These are phyloP conservation scores for Penicillium janthinellum DNA, from an alignment of 2,329 filamentous ascomycete genomes.

Conservation along the genomic window DNA sequence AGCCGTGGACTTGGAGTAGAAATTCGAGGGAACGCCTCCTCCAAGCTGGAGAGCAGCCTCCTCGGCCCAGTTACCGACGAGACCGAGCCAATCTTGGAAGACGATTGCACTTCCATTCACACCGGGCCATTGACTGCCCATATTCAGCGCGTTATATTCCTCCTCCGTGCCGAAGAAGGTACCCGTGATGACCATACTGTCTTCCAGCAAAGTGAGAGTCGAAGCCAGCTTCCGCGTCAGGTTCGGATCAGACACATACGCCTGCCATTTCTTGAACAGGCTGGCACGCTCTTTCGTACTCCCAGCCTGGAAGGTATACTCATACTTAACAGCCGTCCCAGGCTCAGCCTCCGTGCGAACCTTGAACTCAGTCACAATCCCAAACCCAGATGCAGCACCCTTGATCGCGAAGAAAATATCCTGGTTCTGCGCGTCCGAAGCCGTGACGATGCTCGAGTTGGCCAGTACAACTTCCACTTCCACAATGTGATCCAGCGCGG, in stretches of 20 bases:
- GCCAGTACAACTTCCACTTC: slow-evolving; percentile 52
- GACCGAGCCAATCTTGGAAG: slow-evolving; percentile 33
- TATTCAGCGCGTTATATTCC: slow-evolving; percentile 53
- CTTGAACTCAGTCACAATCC: slow-evolving; percentile 44
- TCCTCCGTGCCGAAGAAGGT: slow-evolving; percentile 63
- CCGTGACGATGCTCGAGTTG: slow-evolving; percentile 36
- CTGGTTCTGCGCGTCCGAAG: slow-evolving; percentile 31
- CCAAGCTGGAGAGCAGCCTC: slow-evolving; percentile 27
- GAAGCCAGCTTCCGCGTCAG: slow-evolving; percentile 62
- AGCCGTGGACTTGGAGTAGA: slow-evolving; percentile 60
- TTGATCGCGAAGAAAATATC: slow-evolving; percentile 42
- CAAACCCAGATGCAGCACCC: slow-evolving; percentile 42
- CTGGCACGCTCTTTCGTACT: slow-evolving; percentile 52
- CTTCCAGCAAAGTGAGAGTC: slow-evolving; percentile 57
- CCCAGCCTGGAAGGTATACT: slow-evolving; percentile 56
- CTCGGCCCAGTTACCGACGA: slow-evolving; percentile 31
- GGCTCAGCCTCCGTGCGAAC: slow-evolving; percentile 42
- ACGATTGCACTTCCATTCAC: slow-evolving; percentile 24
- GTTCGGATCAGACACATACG: slow-evolving; percentile 55
- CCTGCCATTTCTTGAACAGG: slow-evolving; percentile 61
- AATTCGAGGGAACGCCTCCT: slow-evolving; percentile 51
- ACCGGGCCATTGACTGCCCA: slow-evolving; percentile 30
- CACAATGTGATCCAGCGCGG: slow-evolving; percentile 54
- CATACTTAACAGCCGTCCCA: slow-evolving; percentile 57
- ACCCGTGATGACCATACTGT: slow-evolving; percentile 60